phyloP scores from a whole-genome alignment of 345 rosid species.

The Eucalyptus erythrocorys region DNA sequence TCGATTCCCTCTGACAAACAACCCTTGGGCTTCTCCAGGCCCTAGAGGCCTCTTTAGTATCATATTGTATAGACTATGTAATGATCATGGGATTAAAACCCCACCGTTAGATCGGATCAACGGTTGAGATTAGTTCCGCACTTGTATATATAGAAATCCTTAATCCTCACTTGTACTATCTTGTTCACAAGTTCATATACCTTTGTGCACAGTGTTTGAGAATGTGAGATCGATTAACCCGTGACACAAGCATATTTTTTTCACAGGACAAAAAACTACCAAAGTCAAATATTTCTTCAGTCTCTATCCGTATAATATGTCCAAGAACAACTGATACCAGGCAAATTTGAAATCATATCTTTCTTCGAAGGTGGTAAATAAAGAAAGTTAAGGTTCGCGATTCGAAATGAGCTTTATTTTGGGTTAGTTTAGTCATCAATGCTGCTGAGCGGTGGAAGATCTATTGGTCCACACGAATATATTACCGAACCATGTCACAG shows the following conservation, averaged over 20 bases:
- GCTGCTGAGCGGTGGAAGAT: neutral
- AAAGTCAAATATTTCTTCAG: neutral
- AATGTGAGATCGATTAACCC: too few species aligned
- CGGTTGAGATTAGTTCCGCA: too few species aligned
- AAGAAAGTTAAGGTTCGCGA: neutral
- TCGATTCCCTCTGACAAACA: too few species aligned
- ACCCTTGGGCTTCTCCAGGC: too few species aligned
- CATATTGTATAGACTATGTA: too few species aligned
- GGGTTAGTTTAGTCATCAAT: neutral
- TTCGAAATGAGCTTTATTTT: neutral
- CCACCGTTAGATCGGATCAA: too few species aligned
- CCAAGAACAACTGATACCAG: neutral
- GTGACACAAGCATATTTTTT: neutral
- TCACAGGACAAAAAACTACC: neutral
- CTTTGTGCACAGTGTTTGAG: too few species aligned
- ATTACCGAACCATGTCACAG: neutral
- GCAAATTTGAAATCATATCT: neutral
- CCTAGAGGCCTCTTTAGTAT: too few species aligned
- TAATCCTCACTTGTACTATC: too few species aligned
- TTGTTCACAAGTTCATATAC: too few species aligned
- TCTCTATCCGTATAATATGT: neutral
- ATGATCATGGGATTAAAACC: too few species aligned
- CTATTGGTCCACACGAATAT: neutral
- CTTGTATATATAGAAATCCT: too few species aligned
- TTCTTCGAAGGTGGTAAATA: neutral